phyloP scores from a whole-genome alignment of 495 filamentous ascomycete species.

The Penicillium cosmopolitanum region DNA sequence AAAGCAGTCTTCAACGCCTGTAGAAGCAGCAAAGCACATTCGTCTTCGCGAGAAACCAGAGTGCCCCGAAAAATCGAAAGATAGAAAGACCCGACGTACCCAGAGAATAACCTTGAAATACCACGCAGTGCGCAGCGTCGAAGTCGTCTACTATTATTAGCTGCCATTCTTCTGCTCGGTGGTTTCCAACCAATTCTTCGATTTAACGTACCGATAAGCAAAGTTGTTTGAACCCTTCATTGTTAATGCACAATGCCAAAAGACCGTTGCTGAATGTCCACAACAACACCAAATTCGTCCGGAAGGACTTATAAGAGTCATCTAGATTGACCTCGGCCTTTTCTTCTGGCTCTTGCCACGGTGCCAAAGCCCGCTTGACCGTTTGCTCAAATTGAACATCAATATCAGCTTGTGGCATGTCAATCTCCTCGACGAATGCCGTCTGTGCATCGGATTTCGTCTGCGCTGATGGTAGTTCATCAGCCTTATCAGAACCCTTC shows the following conservation, averaged over 20 bases:
- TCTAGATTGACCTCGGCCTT: conserved; percentile 78
- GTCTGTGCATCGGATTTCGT: conserved; percentile 78
- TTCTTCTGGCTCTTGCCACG: conserved; percentile 69
- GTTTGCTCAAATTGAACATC: conserved; percentile 93
- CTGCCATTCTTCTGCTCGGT: not conserved
- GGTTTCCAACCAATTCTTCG: not conserved
- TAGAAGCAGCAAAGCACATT: conserved; percentile 23
- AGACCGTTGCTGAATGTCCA: conserved; percentile 94
- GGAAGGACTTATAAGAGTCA: conserved; percentile 96
- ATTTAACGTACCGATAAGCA: conserved; percentile 73
- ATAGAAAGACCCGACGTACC: conserved; percentile 28
- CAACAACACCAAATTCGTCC: conserved; percentile 80
- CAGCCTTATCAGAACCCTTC: conserved; percentile 94
- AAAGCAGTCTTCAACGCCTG: conserved; percentile 10
- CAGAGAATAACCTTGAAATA: conserved; percentile 27
- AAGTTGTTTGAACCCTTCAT: conserved; percentile 71
- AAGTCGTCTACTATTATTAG: conserved; percentile 14
- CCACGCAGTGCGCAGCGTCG: conserved; percentile 24
- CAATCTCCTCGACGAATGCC: conserved; percentile 87
- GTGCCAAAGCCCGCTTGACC: conserved; percentile 84
- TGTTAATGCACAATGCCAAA: conserved; percentile 80
- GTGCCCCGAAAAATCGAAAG: conserved; percentile 26
- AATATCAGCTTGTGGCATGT: conserved; percentile 94
- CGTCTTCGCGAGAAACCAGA: conserved; percentile 27
- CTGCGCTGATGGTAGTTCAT: conserved; percentile 82